Evolutionary conservation across 108 stramenopile species (phyloP), one percentile per base, ranked within the genome.

Genomic region (Discostella pseudostelligera): DNA sequence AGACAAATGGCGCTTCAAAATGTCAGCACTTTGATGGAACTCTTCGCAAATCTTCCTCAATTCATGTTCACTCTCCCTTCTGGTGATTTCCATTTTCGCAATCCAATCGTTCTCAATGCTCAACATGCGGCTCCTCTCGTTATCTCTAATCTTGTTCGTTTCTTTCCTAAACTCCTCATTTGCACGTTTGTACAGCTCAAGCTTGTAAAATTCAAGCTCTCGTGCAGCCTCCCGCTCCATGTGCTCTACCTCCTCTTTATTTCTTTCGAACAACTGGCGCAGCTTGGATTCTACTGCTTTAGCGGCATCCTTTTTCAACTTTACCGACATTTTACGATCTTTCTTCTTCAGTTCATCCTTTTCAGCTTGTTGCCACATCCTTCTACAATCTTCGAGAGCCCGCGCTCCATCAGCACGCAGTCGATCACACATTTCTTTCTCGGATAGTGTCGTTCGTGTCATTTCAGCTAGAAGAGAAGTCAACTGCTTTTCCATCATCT

Each of bases 231-330:
- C 67, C 4, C 76, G 51, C 17, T 70, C 35, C 5, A 70, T 35
- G 5, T 56, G 68, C 9, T 46, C 62, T 24, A 70, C 21, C 20
- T 70, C 76, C 35, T 69, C 68, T 1, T 63, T 49, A 24, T 76
- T 49, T n/a, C 20, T 69, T 13, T 69, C 67, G 26, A 64, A 57
- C 9, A 76, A 40, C 43, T 58, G 46, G 6, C 50, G 48, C 4
- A 76, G 43, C 22, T 69, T 63, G 4, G 67, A 56, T 29, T 76
- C 75, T 12, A 76, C 39, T 21, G 39, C 36, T 47, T 69, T 76
- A 14, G 75, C 75, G 9, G 75, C 75, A 22, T 76, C 62, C 35
- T 46, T 35, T 43, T 76, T 76, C 16, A 76, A 20, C 36, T 76
- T 69, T 14, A 47, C 25, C 39, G 62, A 69, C 29, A 76, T n/a